These are phyloP conservation scores for Boletus reticuloceps DNA, from an alignment of 768 basidiomycete genomes.

Conservation along the genomic window DNA sequence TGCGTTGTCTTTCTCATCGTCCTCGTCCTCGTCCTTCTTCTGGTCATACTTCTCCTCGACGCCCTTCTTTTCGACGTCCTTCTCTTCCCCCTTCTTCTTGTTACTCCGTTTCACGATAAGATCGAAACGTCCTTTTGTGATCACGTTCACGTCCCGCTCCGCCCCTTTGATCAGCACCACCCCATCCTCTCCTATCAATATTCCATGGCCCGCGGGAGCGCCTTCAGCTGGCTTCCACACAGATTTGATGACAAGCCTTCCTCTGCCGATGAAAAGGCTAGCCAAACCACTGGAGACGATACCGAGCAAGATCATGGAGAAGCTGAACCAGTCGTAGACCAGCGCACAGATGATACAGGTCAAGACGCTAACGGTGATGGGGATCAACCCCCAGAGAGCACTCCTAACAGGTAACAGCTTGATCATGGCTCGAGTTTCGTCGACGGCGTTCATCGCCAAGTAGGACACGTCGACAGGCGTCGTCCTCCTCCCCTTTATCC, in stretches of 20 bases:
- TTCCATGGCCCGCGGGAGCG: conserved; percentile 28
- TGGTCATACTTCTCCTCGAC: too few relatives aligned
- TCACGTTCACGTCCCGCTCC: conserved; percentile 25
- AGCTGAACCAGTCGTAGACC: conserved; percentile 28
- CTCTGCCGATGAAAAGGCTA: conserved; percentile 26
- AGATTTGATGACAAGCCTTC: conserved; percentile 15
- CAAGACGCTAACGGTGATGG: conserved; percentile 22
- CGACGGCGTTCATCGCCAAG: conserved; percentile 12
- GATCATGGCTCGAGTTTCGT: not conserved
- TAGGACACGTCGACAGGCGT: conserved; percentile 13
- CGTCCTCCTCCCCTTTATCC: conserved; percentile 13
- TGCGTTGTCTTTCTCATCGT: not conserved
- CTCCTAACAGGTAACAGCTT: not conserved
- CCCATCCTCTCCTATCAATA: conserved; percentile 17
- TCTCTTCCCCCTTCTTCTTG: too few relatives aligned
- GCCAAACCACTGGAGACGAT: conserved; percentile 31
- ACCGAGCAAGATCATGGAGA: conserved; percentile 32
- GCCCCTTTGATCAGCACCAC: conserved; percentile 28
- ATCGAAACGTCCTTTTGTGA: too few relatives aligned
- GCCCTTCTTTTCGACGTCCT: too few relatives aligned
- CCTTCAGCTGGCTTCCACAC: conserved; percentile 12
- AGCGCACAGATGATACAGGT: conserved; percentile 1
- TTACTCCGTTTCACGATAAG: too few relatives aligned
- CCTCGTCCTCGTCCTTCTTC: not conserved
- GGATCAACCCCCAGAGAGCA: conserved; percentile 22